phyloP scores from a whole-genome alignment of 768 basidiomycete species.

The Leccinum arenicola region DNA sequence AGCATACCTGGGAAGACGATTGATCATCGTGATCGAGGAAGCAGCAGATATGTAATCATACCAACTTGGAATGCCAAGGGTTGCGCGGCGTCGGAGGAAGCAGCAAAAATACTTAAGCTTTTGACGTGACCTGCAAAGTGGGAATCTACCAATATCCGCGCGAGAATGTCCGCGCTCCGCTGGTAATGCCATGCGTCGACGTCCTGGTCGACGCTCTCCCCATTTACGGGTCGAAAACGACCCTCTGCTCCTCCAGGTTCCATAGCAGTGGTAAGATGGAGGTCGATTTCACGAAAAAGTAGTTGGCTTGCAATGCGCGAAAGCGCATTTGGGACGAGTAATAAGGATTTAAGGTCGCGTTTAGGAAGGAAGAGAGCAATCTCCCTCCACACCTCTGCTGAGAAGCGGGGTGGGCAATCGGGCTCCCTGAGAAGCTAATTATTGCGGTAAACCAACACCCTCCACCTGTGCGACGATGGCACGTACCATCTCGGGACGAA shows the following conservation, averaged over 20 bases:
- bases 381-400: conserved; percentile 71
- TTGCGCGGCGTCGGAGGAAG: conserved; percentile 45
- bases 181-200: conserved; percentile 51
- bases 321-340: conserved; percentile 62
- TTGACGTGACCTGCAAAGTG: conserved; percentile 56
- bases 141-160: conserved; percentile 58
- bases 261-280: conserved; percentile 51
- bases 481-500: conserved; percentile 56
- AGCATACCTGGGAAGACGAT: conserved; percentile 51
- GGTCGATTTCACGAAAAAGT: conserved; percentile 60
- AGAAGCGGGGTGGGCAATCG: conserved; percentile 51
- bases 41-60: conserved; percentile 23
- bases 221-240: conserved; percentile 13
- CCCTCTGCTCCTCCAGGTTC: conserved; percentile 22
- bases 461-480: neutral
- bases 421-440: conserved; percentile 35
- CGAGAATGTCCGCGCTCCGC: conserved; percentile 69
- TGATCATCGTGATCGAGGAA: neutral
- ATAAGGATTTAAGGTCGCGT: conserved; percentile 61
- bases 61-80: conserved; percentile 65
- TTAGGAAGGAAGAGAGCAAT: conserved; percentile 60
- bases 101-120: conserved; percentile 58
- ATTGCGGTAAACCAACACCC: conserved; percentile 1
- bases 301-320: conserved; percentile 69
- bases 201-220: conserved; percentile 25